Conservation (phyloP, 2,329 filamentous ascomycete species). For the Trichoderma sp. region DNA sequence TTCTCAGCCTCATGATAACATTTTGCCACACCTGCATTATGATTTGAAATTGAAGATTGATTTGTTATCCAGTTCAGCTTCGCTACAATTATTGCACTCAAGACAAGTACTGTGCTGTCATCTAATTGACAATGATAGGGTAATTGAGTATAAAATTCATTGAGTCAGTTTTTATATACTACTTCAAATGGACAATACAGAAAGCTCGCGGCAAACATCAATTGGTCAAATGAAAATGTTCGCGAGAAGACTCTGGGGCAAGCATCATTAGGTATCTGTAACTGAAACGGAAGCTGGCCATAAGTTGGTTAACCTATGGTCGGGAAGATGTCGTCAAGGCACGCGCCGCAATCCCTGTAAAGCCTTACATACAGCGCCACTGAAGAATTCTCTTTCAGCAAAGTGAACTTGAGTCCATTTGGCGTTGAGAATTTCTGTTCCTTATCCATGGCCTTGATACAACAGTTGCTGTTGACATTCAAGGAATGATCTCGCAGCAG, state of each 20-base stretch:
- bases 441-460: no score
- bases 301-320: no score
- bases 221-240: not conserved
- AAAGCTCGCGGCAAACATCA: not conserved
- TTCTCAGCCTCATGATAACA: not conserved
- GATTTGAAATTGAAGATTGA: not conserved
- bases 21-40: not conserved
- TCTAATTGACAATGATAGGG: not conserved
- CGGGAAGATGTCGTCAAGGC: no score
- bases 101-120: not conserved
- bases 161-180: not conserved
- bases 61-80: not conserved
- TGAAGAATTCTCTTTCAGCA: no score
- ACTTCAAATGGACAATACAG: not conserved
- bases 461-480: no score
- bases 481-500: no score
- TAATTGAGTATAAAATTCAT: not conserved
- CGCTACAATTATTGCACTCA: not conserved
- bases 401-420: no score
- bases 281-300: no score
- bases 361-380: no score
- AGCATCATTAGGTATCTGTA: not conserved
- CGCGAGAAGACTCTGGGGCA: not conserved
- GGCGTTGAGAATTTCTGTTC: no score
- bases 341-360: no score